A percentile compares a stretch with the other conserved stretches of the same genome.
Conservation (phyloP, 805 yeast species). For the Sugiyamaella americana region DNA sequence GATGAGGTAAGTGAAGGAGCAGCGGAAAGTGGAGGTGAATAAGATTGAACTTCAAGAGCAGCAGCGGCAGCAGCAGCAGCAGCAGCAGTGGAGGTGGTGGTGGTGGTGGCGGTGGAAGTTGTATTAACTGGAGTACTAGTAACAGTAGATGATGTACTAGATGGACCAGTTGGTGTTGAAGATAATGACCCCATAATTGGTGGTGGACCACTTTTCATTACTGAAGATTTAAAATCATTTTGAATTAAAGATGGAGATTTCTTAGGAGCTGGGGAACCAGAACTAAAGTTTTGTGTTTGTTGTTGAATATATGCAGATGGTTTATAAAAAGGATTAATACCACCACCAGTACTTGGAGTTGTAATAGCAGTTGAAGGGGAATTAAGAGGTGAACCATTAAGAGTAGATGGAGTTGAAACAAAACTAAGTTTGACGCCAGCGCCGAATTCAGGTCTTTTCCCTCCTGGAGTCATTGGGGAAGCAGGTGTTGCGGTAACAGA, state of each 20-base stretch:
- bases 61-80: slow-evolving; percentile 20
- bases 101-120: slow-evolving; percentile 1
- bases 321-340: slow-evolving; percentile 32
- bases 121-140: slow-evolving; percentile 1
- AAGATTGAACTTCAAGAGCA: slow-evolving; percentile 16
- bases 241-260: no score
- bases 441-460: slow-evolving; percentile 6
- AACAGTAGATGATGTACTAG: no score
- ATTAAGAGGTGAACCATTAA: neutral
- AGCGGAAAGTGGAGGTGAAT: slow-evolving; percentile 14
- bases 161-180: neutral
- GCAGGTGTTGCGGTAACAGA: neutral
- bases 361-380: neutral
- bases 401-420: slow-evolving; percentile 1
- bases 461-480: slow-evolving; percentile 16
- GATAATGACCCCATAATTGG: neutral
- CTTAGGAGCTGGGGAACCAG: neutral
- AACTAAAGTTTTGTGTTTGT: neutral
- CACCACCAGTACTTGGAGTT: slow-evolving; percentile 13
- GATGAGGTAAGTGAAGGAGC: slow-evolving; percentile 14
- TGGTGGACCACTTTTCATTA: neutral
- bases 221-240: no score
- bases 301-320: slow-evolving; percentile 24
- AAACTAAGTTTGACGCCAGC: slow-evolving; percentile 14
- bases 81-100: slow-evolving; percentile 6